Conservation (phyloP, 129 eudicot species). For the Lactuca sativa region DNA sequence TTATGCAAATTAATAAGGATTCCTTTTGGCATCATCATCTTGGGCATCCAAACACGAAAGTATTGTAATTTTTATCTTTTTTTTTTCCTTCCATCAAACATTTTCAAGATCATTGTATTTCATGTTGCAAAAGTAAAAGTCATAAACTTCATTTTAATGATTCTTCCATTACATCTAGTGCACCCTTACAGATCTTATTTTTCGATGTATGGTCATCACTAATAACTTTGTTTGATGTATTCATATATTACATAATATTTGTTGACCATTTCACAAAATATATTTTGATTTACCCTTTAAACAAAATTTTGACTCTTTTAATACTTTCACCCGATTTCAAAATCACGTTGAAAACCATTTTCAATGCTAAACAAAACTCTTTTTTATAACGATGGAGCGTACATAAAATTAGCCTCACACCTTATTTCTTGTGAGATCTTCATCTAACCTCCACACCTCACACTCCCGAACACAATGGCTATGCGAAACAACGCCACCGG, state of each 20-base stretch:
- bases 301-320: neutral
- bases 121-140: neutral
- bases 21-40: neutral
- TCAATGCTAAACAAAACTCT: neutral
- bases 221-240: neutral
- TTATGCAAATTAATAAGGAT: neutral
- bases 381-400: too few relatives aligned
- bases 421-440: too few relatives aligned
- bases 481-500: too few relatives aligned
- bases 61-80: neutral
- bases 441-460: too few relatives aligned
- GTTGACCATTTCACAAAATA: too few relatives aligned
- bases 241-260: conserved; percentile 1
- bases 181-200: neutral
- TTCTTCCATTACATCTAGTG: neutral
- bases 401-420: too few relatives aligned
- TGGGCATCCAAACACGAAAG: too few relatives aligned
- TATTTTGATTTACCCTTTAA: neutral
- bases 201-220: neutral
- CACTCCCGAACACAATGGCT: too few relatives aligned
- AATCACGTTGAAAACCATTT: too few relatives aligned
- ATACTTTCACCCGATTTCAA: too few relatives aligned
- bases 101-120: neutral
- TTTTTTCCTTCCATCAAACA: neutral
- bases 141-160: neutral